Evolutionary conservation across 257 asterid species (phyloP).

Genomic region (Rhazya stricta): DNA sequence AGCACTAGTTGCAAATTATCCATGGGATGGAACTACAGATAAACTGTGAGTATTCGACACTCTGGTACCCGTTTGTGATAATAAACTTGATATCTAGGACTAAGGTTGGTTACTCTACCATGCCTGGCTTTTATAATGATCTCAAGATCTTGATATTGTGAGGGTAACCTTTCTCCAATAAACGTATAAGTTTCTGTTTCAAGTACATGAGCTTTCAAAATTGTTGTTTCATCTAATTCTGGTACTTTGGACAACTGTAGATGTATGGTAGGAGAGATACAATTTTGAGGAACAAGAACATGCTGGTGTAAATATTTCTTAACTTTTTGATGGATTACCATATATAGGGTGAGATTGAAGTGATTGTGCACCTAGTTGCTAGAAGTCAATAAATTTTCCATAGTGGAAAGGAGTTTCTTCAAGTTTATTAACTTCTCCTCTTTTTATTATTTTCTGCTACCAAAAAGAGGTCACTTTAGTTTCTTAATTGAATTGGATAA

Average conservation of each 20-base stretch:
- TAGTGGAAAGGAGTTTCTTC: not conserved
- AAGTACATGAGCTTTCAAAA: not conserved
- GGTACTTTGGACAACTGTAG: not conserved
- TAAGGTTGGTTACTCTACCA: not conserved
- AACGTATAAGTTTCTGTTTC: not conserved
- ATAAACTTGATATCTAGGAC: not conserved
- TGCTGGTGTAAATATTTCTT: not conserved
- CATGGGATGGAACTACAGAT: conserved; percentile 95
- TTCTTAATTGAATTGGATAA: not conserved
- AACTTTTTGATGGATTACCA: not conserved
- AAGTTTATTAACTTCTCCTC: not conserved
- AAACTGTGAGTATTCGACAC: conserved; percentile 42
- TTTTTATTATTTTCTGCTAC: not conserved
- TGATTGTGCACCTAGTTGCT: not conserved
- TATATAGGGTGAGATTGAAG: not conserved
- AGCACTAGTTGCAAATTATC: conserved; percentile 95
- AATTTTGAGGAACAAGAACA: not conserved
- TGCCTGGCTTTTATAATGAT: not conserved
- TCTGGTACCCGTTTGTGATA: not conserved
- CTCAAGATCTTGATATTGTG: not conserved
- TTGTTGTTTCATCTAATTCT: not conserved
- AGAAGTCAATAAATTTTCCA: not conserved
- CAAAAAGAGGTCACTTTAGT: not conserved
- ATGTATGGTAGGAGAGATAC: not conserved
- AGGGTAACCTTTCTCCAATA: not conserved